A percentile compares a stretch with the other conserved stretches of the same genome.
Conservation (phyloP, 768 basidiomycete species). For the Tricholoma furcatifolium region DNA sequence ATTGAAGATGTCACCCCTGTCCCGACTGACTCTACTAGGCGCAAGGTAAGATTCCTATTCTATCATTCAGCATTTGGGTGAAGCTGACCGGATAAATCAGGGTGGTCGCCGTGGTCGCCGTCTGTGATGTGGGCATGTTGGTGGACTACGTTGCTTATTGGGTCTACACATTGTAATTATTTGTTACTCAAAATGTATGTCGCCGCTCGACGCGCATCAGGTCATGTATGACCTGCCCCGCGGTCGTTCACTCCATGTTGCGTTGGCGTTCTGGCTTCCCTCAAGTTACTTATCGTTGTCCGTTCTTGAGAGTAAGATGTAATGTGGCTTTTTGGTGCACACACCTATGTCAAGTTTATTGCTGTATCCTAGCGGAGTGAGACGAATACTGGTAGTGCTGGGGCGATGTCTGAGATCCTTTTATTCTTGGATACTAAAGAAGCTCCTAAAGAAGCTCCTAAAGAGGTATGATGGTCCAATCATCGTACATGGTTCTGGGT, state of each 20-base stretch:
- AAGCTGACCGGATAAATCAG: slow-evolving; percentile 34
- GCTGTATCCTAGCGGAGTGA: no score
- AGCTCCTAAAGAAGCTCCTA: no score
- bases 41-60: slow-evolving; percentile 66
- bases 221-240: slow-evolving; percentile 68
- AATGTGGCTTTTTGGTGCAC: no score
- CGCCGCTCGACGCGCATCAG: slow-evolving; percentile 89
- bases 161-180: slow-evolving; percentile 21
- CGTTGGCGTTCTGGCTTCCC: slow-evolving; percentile 22
- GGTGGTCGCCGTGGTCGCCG: slow-evolving; percentile 99
- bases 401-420: no score
- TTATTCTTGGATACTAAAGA: no score
- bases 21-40: slow-evolving; percentile 94
- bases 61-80: background rate
- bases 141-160: slow-evolving; percentile 16
- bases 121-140: slow-evolving; percentile 48
- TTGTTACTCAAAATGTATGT: slow-evolving; percentile 51
- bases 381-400: no score
- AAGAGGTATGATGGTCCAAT: slow-evolving; percentile 8
- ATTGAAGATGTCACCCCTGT: slow-evolving; percentile 99
- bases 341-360: no score
- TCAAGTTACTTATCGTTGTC: background rate
- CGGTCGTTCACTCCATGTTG: slow-evolving; percentile 55
- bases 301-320: no score
- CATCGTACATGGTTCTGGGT: slow-evolving; percentile 7